Conservation (phyloP, 73 alveolate species). For the Paramecium tetraurelia region DNA sequence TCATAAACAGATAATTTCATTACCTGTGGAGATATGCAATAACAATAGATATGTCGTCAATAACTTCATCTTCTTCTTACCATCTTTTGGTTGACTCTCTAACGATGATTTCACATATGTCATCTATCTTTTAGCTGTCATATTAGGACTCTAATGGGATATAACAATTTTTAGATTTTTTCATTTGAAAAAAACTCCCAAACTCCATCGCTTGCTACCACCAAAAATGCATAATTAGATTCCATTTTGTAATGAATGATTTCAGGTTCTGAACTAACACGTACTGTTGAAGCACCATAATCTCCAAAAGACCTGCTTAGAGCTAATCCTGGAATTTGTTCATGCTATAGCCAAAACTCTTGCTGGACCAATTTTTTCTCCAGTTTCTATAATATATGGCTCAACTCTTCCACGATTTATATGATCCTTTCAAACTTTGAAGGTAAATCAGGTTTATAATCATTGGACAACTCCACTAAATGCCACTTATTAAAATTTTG, state of each 20-base stretch:
- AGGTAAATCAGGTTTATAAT: slow-evolving; percentile 88
- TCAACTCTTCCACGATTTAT: slow-evolving; percentile 83
- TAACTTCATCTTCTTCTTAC: slow-evolving; percentile 83
- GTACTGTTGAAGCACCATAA: slow-evolving; percentile 82
- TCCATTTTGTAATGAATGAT: slow-evolving; percentile 64
- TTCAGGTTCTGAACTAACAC: slow-evolving; percentile 92
- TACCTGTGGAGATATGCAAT: neutral
- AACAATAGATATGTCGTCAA: slow-evolving; percentile 71
- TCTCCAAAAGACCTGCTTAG: slow-evolving; percentile 97
- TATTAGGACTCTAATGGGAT: neutral
- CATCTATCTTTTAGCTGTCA: slow-evolving; percentile 47
- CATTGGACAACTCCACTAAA: slow-evolving; percentile 68
- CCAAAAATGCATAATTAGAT: slow-evolving; percentile 74
- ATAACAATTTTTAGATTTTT: slow-evolving; percentile 74
- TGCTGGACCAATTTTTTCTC: slow-evolving; percentile 85
- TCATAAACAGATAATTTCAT: neutral
- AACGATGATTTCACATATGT: slow-evolving; percentile 64
- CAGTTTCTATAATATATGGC: slow-evolving; percentile 69
- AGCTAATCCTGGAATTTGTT: slow-evolving; percentile 96
- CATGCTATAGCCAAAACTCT: slow-evolving; percentile 94
- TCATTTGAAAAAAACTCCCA: slow-evolving; percentile 93
- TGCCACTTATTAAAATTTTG: slow-evolving; percentile 46
- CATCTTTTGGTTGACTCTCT: slow-evolving; percentile 80
- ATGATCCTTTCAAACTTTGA: slow-evolving; percentile 80
- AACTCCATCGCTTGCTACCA: slow-evolving; percentile 94